A percentile compares a stretch with the other conserved stretches of the same genome.
These are phyloP conservation scores for Colletotrichum spaethianum DNA, from an alignment of 2,329 filamentous ascomycete species.

Conservation along the genomic window DNA sequence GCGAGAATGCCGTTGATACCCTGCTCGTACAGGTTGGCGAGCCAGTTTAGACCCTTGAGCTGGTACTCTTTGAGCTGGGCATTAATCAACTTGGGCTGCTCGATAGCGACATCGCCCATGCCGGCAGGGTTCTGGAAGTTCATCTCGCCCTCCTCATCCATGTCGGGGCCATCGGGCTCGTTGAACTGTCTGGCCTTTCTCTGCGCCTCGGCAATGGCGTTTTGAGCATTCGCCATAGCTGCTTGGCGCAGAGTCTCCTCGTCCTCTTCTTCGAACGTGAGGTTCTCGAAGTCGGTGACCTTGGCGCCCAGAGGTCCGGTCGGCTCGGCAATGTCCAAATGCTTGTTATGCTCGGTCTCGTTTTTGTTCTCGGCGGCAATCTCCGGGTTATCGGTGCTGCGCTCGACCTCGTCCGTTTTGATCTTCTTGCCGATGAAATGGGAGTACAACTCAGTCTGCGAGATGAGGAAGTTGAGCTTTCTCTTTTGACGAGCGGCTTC, in stretches of 20 bases:
- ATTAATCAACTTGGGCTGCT: conserved; percentile 93
- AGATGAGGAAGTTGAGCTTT: conserved; percentile 99
- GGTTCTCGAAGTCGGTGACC: conserved; percentile 93
- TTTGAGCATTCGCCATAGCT: conserved; percentile 95
- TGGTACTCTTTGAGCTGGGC: conserved; percentile 99
- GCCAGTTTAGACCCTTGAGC: conserved; percentile 98
- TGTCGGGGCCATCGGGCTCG: conserved; percentile 72
- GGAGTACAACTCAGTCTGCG: conserved; percentile 97
- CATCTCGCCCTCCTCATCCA: conserved; percentile 96
- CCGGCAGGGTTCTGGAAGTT: conserved; percentile 99
- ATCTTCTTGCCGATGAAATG: conserved; percentile 99
- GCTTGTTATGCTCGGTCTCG: conserved; percentile 55
- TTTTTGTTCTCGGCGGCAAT: conserved; percentile 70
- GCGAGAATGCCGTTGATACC: conserved; percentile 99
- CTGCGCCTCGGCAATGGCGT: conserved; percentile 94
- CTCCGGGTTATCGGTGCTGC: conserved; percentile 86
- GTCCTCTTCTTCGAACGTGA: conserved; percentile 96
- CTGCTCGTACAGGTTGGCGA: conserved; percentile 98
- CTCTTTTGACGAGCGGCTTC: conserved; percentile 98
- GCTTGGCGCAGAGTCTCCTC: conserved; percentile 85
- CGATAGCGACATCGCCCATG: conserved; percentile 92
- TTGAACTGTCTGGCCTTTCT: conserved; percentile 95
- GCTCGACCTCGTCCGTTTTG: conserved; percentile 95
- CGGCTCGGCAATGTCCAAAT: conserved; percentile 65
- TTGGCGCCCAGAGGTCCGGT: conserved; percentile 72